Conservation (phyloP, 1,139 yeast genomes). For the Taiozyma onychis region DNA sequence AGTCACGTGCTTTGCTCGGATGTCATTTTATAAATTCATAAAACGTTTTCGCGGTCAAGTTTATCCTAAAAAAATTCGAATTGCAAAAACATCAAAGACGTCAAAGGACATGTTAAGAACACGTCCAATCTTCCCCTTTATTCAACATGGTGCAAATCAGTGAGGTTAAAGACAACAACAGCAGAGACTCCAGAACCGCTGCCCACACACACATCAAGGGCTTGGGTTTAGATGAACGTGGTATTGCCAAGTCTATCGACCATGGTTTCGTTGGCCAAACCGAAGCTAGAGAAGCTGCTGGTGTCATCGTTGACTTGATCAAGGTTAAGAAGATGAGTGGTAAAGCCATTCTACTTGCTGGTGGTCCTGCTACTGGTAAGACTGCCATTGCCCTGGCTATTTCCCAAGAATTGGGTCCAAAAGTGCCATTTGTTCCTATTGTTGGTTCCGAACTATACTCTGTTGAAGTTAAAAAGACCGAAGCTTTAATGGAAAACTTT, state of each 20-base stretch:
- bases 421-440: conserved; percentile 96
- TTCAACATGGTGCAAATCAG: conserved; percentile 74
- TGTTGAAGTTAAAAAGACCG: conserved; percentile 97
- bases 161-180: conserved; percentile 59
- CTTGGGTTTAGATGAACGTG: conserved; percentile 87
- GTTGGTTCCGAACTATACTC: conserved; percentile 94
- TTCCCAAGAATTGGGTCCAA: conserved; percentile 96
- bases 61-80: neutral
- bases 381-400: conserved; percentile 95
- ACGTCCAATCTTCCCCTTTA: neutral
- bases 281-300: conserved; percentile 96
- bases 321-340: conserved; percentile 94
- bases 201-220: conserved; percentile 98
- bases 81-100: neutral
- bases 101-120: neutral
- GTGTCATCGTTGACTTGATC: conserved; percentile 89
- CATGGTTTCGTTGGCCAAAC: conserved; percentile 96
- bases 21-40: neutral
- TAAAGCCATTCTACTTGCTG: conserved; percentile 91
- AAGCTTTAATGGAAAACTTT: conserved; percentile 95
- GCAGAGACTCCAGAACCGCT: conserved; percentile 64
- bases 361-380: conserved; percentile 98
- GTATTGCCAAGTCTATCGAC: conserved; percentile 76
- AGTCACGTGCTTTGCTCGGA: neutral
- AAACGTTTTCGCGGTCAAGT: neutral